Base-by-base conservation (phyloP, 2,329 filamentous ascomycete species). In the Amylocarpus encephaloides region DNA sequence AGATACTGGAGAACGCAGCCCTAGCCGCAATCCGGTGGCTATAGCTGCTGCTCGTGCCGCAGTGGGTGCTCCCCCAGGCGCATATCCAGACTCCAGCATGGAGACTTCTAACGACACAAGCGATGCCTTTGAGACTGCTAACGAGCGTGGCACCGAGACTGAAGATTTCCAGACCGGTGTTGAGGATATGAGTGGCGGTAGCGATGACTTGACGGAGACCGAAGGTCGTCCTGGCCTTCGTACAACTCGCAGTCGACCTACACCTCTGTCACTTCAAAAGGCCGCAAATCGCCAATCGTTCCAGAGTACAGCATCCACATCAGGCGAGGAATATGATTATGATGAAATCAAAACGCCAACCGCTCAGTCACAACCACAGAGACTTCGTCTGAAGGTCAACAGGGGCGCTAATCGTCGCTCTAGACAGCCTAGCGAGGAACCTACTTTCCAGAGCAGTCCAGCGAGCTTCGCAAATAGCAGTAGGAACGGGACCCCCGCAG, bases 141-240 rank as follows among this genome's bases (percentile, higher is more conserved):
- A 94, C 62, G 92, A 96, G 43, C 82, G 82, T 26, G 79, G 75
- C 11, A 95, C 89, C 0, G 91, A 95, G 70, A 95, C 90, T 10
- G 92, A 97, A 59, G 89, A 89, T 56, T 97, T 97, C 79, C 87
- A 95, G 66, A 96, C 92, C 3, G 90, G 88, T n/a, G 80, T 83
- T 13, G 93, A 97, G 61, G 86, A 88, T 18, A 70, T 82, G 46
- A 90, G 84, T 63, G 86, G 82, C 50, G 88, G 89, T 54, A 38
- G 32, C 16, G 86, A 90, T 58, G 75, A 70, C 3, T 73, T 86
- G 43, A 95, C 90, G 1, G 92, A 95, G 70, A 97, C 91, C 0
- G 92, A 96, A 66, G 73, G 64, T 47, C 69, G 66, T 35, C 67
- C 64, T 13, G 58, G 49, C 36, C 34, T 36, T 36, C 34, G 43